Percentiles rank a stretch among this genome's conserved stretches.
These are phyloP conservation scores for Chaetomium fimeti DNA, from an alignment of 495 filamentous ascomycete genomes.

Conservation along the genomic window DNA sequence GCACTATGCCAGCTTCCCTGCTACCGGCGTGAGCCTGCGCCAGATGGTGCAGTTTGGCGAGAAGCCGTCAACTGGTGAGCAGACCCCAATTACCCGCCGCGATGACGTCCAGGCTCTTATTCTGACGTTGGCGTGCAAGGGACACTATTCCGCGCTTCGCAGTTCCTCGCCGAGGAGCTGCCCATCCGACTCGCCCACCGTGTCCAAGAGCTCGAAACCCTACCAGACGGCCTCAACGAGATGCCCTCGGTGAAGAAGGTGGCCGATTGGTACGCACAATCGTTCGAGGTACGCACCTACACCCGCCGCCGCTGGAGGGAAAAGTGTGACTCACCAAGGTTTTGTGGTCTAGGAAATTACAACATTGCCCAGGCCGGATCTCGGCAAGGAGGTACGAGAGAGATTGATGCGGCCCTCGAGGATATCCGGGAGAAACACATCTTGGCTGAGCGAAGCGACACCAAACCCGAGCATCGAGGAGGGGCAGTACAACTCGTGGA, in stretches of 20 bases:
- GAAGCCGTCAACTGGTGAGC: slow-evolving; percentile 76
- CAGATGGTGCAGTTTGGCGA: slow-evolving; percentile 99
- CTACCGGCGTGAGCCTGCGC: slow-evolving; percentile 90
- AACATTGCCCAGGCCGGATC: slow-evolving; percentile 69
- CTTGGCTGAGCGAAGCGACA: slow-evolving; percentile 75
- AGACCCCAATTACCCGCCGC: slow-evolving; percentile 13
- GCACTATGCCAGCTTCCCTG: slow-evolving; percentile 95
- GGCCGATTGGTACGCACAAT: slow-evolving; percentile 98
- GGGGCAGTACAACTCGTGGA: slow-evolving; percentile 82
- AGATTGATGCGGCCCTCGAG: slow-evolving; percentile 72
- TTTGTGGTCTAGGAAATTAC: slow-evolving; percentile 74
- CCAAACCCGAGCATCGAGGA: slow-evolving; percentile 84
- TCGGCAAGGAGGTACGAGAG: slow-evolving; percentile 73
- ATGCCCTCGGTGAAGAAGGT: slow-evolving; percentile 97
- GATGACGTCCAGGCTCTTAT: slow-evolving; percentile 16
- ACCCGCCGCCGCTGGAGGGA: slow-evolving; percentile 3
- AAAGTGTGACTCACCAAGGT: slow-evolving; percentile 29
- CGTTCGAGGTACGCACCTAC: slow-evolving; percentile 76
- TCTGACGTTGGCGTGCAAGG: slow-evolving; percentile 50
- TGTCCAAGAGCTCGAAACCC: slow-evolving; percentile 84
- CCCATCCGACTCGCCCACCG: slow-evolving; percentile 95
- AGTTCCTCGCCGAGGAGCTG: slow-evolving; percentile 97
- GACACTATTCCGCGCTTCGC: slow-evolving; percentile 93
- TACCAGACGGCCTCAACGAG: slow-evolving; percentile 96
- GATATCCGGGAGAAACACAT: slow-evolving; percentile 55